Base-by-base conservation (phyloP, 129 eudicot genomes). In the Lactuca saligna region DNA sequence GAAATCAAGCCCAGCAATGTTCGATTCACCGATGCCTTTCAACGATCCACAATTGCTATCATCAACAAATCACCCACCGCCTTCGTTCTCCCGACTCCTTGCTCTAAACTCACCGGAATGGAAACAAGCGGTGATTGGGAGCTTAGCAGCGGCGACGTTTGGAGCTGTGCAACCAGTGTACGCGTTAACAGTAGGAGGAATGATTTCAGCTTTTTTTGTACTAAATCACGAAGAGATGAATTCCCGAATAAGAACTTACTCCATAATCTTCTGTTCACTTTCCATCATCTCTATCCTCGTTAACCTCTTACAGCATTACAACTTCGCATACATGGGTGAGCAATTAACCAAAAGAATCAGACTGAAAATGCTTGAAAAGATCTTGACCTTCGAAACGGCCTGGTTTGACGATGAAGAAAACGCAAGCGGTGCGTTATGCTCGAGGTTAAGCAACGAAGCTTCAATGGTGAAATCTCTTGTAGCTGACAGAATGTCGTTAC, bases 401-500 rank as follows among this genome's bases (percentile, higher is more conserved):
- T 93, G 98, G 98, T 93, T 93, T 16, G 98, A 93, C 32, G 92
- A 89, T 5, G 96, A 89, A 53, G 75, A 80, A 10, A 89, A 93
- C 32, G 86, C 98, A 3, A 93, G 90, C 61, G 93, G 88, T 7
- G 89, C 90, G 4, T 55, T 89, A 10, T 89, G 96, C 66, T 86
- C 95, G 9, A 76, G 95, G 71, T 71, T 93, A 73, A 85, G 88
- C 82, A 67, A 86, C 39, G 96, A 93, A 59, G 98, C 98, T 16
- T 77, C 95, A 12, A 67, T 89, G 86, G 96, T 93, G 4, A 93
- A 93, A 65, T 93, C 98, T n/a, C 84, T 93, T 4, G 89, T 93
- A 13, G 98, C 96, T 4, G 98, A 93, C 57, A 59, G 98, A 63
- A 77, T 85, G 54, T 93, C 98, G 4, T 80, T 93, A 1, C 29